These are phyloP conservation scores for Nannochloropsis salina DNA, from an alignment of 108 stramenopile species.

Conservation along the genomic window DNA sequence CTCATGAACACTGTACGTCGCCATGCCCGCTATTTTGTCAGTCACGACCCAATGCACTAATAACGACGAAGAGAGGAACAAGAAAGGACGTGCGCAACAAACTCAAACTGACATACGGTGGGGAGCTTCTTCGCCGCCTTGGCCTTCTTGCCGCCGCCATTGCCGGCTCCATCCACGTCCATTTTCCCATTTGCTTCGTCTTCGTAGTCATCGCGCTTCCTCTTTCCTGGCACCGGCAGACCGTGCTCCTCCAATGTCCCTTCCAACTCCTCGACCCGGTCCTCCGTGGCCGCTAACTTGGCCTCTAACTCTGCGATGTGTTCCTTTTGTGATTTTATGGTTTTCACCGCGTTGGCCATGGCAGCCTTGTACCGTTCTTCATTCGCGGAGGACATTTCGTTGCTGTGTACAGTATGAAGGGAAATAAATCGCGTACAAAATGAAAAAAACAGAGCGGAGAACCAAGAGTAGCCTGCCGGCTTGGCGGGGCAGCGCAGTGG, in stretches of 20 bases:
- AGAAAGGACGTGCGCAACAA: no score
- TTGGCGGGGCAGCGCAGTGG: no score
- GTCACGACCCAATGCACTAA: no score
- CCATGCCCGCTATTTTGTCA: no score
- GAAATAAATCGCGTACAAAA: no score
- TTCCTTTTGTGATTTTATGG: conserved; percentile 1
- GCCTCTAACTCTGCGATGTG: background rate
- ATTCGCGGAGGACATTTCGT: background rate
- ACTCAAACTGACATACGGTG: background rate
- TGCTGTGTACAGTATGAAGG: background rate
- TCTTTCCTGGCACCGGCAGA: background rate
- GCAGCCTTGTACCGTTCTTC: conserved; percentile 2
- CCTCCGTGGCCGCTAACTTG: background rate
- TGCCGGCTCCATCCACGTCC: background rate
- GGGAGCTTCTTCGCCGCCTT: background rate
- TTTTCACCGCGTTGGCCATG: conserved; percentile 8
- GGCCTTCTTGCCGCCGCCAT: conserved; percentile 1
- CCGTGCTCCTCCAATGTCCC: background rate
- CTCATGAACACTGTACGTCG: no score
- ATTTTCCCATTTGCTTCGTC: background rate
- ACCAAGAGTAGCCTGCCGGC: no score
- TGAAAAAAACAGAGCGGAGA: no score
- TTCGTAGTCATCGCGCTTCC: background rate
- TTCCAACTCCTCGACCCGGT: background rate
- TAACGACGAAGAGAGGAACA: no score